Conservation (phyloP, 495 filamentous ascomycete species). For the Tuber microsphaerosporum region DNA sequence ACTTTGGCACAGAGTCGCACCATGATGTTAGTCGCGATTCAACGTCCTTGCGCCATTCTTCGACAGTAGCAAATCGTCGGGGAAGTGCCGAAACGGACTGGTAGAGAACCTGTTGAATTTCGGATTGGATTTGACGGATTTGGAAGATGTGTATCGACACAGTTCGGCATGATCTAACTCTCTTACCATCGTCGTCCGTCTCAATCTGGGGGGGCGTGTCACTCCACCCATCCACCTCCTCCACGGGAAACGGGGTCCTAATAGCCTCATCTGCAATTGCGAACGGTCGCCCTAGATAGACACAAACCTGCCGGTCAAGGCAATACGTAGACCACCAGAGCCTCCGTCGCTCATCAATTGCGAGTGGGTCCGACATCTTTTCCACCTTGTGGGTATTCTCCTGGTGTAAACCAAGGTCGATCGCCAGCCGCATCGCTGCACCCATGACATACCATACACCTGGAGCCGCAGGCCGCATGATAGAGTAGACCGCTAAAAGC, state of each 20-base stretch:
- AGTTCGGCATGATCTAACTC: conserved; percentile 36
- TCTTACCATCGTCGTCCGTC: conserved; percentile 35
- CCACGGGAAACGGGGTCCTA: conserved; percentile 45
- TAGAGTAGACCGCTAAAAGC: conserved; percentile 49
- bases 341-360: conserved; percentile 50
- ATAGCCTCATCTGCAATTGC: conserved; percentile 51
- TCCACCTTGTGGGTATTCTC: conserved; percentile 40
- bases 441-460: conserved; percentile 53
- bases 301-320: conserved; percentile 49
- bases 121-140: conserved; percentile 47
- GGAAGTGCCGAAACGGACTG: conserved; percentile 44
- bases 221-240: conserved; percentile 46
- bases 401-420: conserved; percentile 50
- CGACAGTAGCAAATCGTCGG: conserved; percentile 42
- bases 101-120: conserved; percentile 45
- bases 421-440: conserved; percentile 47
- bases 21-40: conserved; percentile 46
- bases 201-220: conserved; percentile 45
- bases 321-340: conserved; percentile 53
- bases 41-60: conserved; percentile 48
- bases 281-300: conserved; percentile 49
- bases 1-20: conserved; percentile 32
- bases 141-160: conserved; percentile 49
- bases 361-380: conserved; percentile 40
- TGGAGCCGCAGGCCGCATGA: conserved; percentile 49